Evolutionary conservation across 2,329 filamentous ascomycete species (phyloP).

Genomic region (Scortechinia acanthostroma): DNA sequence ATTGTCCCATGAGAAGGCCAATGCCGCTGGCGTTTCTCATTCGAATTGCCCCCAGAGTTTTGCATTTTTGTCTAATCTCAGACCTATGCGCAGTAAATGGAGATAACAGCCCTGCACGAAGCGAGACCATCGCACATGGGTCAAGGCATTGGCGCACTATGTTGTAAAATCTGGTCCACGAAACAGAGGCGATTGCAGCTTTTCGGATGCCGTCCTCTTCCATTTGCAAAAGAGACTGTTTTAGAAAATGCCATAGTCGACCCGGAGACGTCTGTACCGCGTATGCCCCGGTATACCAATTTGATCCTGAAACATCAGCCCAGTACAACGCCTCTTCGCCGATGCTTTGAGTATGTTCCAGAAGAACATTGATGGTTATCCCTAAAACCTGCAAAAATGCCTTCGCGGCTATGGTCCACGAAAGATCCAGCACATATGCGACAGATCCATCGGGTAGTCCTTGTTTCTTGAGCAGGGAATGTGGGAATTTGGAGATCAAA

Average conservation of each 20-base stretch:
- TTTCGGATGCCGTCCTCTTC: slow-evolving; percentile 12
- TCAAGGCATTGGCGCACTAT: slow-evolving; percentile 13
- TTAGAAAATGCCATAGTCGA: slow-evolving; percentile 65
- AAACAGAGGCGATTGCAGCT: slow-evolving; percentile 13
- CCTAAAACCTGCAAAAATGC: slow-evolving; percentile 88
- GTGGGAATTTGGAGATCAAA: background rate
- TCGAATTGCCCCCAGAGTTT: background rate
- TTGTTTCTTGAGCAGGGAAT: background rate
- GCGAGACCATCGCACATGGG: no score
- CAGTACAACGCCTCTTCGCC: slow-evolving; percentile 91
- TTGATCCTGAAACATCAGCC: slow-evolving; percentile 79
- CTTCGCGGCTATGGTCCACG: slow-evolving; percentile 87
- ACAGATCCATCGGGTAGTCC: background rate
- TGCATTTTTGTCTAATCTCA: background rate
- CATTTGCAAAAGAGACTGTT: slow-evolving; percentile 64
- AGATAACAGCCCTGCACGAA: no score
- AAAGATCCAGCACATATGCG: slow-evolving; percentile 67
- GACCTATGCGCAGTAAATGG: background rate
- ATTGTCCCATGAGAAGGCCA: background rate
- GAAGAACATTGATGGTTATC: slow-evolving; percentile 65
- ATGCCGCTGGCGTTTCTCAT: background rate
- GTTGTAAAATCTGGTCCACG: slow-evolving; percentile 11
- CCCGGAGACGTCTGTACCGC: slow-evolving; percentile 78
- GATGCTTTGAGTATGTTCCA: slow-evolving; percentile 77
- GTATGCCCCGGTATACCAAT: slow-evolving; percentile 74